Evolutionary conservation across 345 rosid genomes (phyloP).

Genomic region (Gossypium thurberi): DNA sequence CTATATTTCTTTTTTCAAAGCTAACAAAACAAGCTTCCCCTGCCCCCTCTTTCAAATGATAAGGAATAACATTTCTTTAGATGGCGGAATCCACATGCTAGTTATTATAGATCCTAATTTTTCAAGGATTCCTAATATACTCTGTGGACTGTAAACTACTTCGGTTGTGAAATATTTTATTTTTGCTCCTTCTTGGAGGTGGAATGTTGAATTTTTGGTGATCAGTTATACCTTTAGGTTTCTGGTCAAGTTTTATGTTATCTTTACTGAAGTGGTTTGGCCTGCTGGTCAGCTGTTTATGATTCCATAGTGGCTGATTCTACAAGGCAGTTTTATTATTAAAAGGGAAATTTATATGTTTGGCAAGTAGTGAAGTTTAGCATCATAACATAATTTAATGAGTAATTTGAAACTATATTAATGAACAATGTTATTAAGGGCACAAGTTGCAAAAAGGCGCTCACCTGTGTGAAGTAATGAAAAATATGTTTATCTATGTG

Average conservation of each 20-base stretch:
- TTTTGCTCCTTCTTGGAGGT: background rate
- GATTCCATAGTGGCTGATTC: background rate
- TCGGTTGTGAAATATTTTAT: background rate
- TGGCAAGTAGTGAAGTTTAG: background rate
- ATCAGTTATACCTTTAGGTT: background rate
- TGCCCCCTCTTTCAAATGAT: background rate
- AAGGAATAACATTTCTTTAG: background rate
- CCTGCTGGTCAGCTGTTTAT: background rate
- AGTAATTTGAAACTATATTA: background rate
- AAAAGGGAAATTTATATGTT: background rate
- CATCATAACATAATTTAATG: background rate
- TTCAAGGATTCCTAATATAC: background rate
- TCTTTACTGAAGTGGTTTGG: background rate
- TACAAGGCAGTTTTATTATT: background rate
- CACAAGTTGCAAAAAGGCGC: background rate
- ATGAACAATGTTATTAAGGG: too few relatives aligned
- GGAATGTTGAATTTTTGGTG: background rate
- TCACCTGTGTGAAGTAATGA: background rate
- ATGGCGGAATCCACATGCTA: background rate
- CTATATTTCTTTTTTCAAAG: background rate
- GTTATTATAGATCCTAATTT: background rate
- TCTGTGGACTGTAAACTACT: background rate
- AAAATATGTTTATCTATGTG: background rate
- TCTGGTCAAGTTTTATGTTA: background rate
- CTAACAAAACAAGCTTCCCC: background rate